Evolutionary conservation across 176 grass and related monocot genomes (phyloP).

Genomic region (Aegilops umbellulata): DNA sequence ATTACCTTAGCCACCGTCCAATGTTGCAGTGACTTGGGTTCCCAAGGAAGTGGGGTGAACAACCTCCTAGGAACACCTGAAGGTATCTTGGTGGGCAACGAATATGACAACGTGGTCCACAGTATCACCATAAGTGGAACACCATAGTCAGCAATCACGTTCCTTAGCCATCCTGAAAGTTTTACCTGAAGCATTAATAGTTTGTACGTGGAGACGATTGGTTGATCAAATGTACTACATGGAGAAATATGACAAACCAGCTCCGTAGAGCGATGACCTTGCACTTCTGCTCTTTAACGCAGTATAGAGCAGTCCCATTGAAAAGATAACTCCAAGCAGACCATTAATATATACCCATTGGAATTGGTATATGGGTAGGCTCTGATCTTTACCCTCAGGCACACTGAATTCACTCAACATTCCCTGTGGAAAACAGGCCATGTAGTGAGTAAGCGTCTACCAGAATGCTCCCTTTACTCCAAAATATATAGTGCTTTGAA

Average conservation of each 20-base stretch:
- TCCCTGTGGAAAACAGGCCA: conserved; percentile 39
- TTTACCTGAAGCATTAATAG: conserved; percentile 21
- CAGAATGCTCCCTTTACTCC: neutral
- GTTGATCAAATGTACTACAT: conserved; percentile 6
- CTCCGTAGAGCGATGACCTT: conserved; percentile 69
- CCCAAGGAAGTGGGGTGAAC: conserved; percentile 75
- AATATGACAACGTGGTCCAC: conserved; percentile 81
- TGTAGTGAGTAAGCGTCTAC: conserved; percentile 10
- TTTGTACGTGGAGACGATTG: neutral
- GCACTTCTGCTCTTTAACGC: conserved; percentile 47
- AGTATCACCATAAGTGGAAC: conserved; percentile 76
- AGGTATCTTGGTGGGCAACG: conserved; percentile 60
- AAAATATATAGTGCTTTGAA: neutral
- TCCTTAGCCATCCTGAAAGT: conserved; percentile 72
- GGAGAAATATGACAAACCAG: conserved; percentile 50
- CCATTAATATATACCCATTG: conserved; percentile 83
- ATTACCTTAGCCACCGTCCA: conserved; percentile 75
- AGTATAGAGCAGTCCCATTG: conserved; percentile 67
- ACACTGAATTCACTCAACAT: conserved; percentile 73
- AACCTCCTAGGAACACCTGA: conserved; percentile 70
- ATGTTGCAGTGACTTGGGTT: conserved; percentile 61
- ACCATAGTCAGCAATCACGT: conserved; percentile 84
- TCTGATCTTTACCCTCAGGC: conserved; percentile 57
- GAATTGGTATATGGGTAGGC: conserved; percentile 40
- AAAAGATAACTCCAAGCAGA: conserved; percentile 65